A percentile compares a stretch with the other conserved stretches of the same genome.
These are phyloP conservation scores for Coelastrella sp. DNA, from an alignment of 139 green algal species.

Conservation along the genomic window DNA sequence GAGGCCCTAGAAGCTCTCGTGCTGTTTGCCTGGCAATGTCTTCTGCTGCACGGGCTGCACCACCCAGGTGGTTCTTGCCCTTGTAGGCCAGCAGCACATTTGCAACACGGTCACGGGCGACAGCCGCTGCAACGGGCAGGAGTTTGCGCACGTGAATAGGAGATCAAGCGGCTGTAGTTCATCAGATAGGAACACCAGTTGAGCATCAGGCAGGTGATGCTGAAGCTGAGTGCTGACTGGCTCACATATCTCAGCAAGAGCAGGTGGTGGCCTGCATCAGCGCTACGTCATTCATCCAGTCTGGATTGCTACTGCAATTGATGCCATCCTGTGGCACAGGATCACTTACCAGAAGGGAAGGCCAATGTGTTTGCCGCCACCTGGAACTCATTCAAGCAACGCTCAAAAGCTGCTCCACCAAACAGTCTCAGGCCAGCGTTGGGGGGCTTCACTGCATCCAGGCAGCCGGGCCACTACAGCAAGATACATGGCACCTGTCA, in stretches of 20 bases:
- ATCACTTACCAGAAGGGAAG: slow-evolving; percentile 79
- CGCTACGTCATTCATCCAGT: not conserved
- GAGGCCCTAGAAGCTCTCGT: slow-evolving; percentile 74
- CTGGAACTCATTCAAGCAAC: slow-evolving; percentile 90
- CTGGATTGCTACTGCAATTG: not conserved
- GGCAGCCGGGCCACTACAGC: slow-evolving; percentile 76
- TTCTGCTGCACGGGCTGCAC: slow-evolving; percentile 71
- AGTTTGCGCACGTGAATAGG: not conserved
- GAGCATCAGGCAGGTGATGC: not conserved
- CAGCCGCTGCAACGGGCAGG: slow-evolving; percentile 48
- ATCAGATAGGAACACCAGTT: not conserved
- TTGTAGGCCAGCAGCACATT: slow-evolving; percentile 77
- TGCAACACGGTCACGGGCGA: slow-evolving; percentile 83
- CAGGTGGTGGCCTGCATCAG: too few species aligned
- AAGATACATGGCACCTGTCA: not conserved
- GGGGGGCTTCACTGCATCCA: slow-evolving; percentile 55
- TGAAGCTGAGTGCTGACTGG: not conserved
- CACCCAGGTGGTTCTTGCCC: slow-evolving; percentile 62
- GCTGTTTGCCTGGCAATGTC: slow-evolving; percentile 85
- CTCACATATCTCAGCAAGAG: too few species aligned
- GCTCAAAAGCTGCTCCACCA: slow-evolving; percentile 93
- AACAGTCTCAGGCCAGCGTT: slow-evolving; percentile 89
- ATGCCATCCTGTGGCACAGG: not conserved
- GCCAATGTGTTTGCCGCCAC: slow-evolving; percentile 71
- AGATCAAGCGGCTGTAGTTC: not conserved